A percentile compares a stretch with the other conserved stretches of the same genome.
Evolutionary conservation across 2,329 filamentous ascomycete genomes (phyloP).

Genomic region (Chrysosporium keratinophilum): DNA sequence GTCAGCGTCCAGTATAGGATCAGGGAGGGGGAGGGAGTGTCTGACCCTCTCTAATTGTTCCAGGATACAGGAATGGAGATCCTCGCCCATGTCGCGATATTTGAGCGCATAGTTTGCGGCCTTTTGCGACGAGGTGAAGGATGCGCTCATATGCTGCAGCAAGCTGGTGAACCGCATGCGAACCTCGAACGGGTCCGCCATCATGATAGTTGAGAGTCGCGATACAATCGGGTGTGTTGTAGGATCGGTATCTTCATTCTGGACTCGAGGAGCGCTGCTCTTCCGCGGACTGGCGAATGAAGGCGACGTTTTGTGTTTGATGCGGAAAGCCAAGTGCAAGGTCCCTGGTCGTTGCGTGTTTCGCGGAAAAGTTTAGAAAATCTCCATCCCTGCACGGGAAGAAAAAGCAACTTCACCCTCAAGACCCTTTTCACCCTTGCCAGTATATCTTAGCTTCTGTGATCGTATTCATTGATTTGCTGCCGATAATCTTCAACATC

Average conservation of each 20-base stretch:
- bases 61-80: constrained; percentile 91
- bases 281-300: background rate
- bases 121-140: constrained; percentile 78
- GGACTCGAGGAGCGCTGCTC: background rate
- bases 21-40: constrained; percentile 7
- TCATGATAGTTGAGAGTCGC: constrained; percentile 37
- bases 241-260: background rate
- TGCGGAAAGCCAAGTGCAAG: background rate
- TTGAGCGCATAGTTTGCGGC: constrained; percentile 91
- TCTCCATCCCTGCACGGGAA: background rate
- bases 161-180: constrained; percentile 92
- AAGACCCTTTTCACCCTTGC: constrained; percentile 3
- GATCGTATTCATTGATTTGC: constrained; percentile 2
- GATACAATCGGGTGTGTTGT: background rate
- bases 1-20: background rate
- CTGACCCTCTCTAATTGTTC: constrained; percentile 80
- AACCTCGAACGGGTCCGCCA: constrained; percentile 90
- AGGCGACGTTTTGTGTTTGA: no score
- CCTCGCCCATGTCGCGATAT: constrained; percentile 89
- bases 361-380: background rate
- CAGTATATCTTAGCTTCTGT: background rate
- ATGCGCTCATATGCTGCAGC: constrained; percentile 83
- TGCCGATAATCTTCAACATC: background rate
- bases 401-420: constrained; percentile 8
- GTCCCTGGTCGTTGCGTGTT: background rate